Conservation (phyloP, 1,139 yeast species). For the Suhomyces taliae region DNA sequence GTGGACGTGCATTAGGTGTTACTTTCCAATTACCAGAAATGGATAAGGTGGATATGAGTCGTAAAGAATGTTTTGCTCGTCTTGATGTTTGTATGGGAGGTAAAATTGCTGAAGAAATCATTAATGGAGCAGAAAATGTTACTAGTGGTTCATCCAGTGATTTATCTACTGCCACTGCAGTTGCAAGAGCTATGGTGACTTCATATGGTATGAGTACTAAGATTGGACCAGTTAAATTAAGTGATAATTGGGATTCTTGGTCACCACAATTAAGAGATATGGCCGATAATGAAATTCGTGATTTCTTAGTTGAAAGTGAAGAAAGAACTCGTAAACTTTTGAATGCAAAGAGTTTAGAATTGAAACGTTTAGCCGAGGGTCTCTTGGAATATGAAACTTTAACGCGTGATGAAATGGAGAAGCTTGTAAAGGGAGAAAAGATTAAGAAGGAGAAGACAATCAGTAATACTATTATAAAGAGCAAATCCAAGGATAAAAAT, state of each 20-base stretch:
- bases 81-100: slow-evolving; percentile 99
- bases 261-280: slow-evolving; percentile 81
- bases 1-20: slow-evolving; percentile 95
- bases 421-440: slow-evolving; percentile 74
- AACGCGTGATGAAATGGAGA: slow-evolving; percentile 87
- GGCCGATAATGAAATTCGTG: slow-evolving; percentile 91
- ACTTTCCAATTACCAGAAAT: slow-evolving; percentile 97
- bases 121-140: slow-evolving; percentile 87
- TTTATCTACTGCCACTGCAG: slow-evolving; percentile 82
- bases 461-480: slow-evolving; percentile 76
- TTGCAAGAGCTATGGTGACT: slow-evolving; percentile 96
- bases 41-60: slow-evolving; percentile 95
- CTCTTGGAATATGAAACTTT: slow-evolving; percentile 93
- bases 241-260: slow-evolving; percentile 94
- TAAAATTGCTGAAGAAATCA: slow-evolving; percentile 91
- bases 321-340: slow-evolving; percentile 73
- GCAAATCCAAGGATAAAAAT: slow-evolving; percentile 12
- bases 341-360: slow-evolving; percentile 61
- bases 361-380: slow-evolving; percentile 88
- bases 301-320: slow-evolving; percentile 71
- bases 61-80: slow-evolving; percentile 84
- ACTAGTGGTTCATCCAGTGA: slow-evolving; percentile 95
- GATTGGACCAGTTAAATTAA: slow-evolving; percentile 87
- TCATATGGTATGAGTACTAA: slow-evolving; percentile 94
- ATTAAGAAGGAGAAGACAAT: slow-evolving; percentile 65